phyloP scores from a whole-genome alignment of 208 protist species.

The Jaenimonas drosophilae region DNA sequence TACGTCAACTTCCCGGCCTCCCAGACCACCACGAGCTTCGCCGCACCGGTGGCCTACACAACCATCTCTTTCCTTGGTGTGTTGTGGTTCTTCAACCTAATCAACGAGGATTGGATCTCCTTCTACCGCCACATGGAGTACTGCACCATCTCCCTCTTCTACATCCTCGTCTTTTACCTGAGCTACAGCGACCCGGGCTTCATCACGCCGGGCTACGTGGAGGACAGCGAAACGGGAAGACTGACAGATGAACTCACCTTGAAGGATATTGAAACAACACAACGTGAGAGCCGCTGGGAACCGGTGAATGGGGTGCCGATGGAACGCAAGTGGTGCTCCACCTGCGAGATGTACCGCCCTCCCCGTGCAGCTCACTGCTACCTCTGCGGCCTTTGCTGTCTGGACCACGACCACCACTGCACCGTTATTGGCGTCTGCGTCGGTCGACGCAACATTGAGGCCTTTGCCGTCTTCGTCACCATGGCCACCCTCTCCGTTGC shows the following conservation, averaged over 20 bases:
- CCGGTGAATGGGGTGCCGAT: conserved; percentile 52
- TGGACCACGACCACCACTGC: conserved; percentile 89
- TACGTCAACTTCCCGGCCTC: conserved; percentile 49
- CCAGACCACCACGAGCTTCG: conserved; percentile 61
- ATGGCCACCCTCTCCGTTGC: conserved; percentile 4
- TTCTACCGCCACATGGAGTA: conserved; percentile 12
- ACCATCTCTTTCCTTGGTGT: conserved; percentile 16
- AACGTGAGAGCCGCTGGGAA: conserved; percentile 65
- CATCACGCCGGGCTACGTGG: conserved; percentile 61
- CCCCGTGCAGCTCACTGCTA: conserved; percentile 86
- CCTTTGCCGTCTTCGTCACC: conserved; percentile 55
- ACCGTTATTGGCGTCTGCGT: conserved; percentile 76
- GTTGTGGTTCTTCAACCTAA: conserved; percentile 18
- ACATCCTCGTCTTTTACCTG: conserved; percentile 23
- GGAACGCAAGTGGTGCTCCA: conserved; percentile 88
- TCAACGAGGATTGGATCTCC: conserved; percentile 32
- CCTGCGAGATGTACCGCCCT: conserved; percentile 79
- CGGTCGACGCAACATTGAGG: conserved; percentile 45
- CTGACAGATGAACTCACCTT: conserved; percentile 29
- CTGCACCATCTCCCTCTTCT: conserved; percentile 32
- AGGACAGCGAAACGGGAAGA: conserved; percentile 4
- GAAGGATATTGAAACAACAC: conserved; percentile 53
- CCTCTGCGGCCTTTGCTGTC: conserved; percentile 76
- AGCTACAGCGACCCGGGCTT: conserved; percentile 79
- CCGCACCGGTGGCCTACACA: conserved; percentile 22